Conservation (phyloP, 1,284 basidiomycete species). For the Takashimella tepidaria region DNA sequence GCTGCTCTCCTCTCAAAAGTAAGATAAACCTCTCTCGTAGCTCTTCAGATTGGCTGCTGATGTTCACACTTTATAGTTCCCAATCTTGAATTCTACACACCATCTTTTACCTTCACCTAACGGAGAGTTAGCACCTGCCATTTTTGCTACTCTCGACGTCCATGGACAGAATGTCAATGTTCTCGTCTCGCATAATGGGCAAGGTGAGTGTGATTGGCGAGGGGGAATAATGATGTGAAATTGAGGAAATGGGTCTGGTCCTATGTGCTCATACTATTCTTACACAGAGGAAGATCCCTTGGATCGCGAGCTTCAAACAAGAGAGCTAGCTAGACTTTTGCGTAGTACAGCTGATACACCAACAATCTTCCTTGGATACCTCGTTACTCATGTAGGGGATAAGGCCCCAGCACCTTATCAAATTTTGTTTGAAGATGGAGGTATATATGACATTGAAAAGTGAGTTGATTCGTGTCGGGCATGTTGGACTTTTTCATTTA, state of each 20-base stretch:
- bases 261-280: constrained; percentile 8
- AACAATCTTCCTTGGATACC: constrained; percentile 77
- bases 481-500: too few species aligned
- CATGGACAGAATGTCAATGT: constrained; percentile 76
- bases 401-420: constrained; percentile 74
- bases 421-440: constrained; percentile 55
- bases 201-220: constrained; percentile 54
- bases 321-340: constrained; percentile 75
- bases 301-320: constrained; percentile 83
- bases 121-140: constrained; percentile 85
- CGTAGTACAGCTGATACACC: constrained; percentile 66
- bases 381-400: constrained; percentile 71
- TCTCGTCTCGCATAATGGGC: constrained; percentile 85
- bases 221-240: background rate
- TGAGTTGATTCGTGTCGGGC: constrained; percentile 15
- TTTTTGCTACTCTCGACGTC: constrained; percentile 79
- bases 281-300: constrained; percentile 85
- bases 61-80: constrained; percentile 69
- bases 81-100: constrained; percentile 83
- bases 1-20: constrained; percentile 75
- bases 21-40: too few species aligned
- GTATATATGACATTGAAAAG: constrained; percentile 54
- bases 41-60: too few species aligned
- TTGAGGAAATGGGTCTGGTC: background rate
- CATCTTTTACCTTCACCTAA: constrained; percentile 81